phyloP scores from a whole-genome alignment of 495 filamentous ascomycete species.

The Polyplosphaeria fusca region DNA sequence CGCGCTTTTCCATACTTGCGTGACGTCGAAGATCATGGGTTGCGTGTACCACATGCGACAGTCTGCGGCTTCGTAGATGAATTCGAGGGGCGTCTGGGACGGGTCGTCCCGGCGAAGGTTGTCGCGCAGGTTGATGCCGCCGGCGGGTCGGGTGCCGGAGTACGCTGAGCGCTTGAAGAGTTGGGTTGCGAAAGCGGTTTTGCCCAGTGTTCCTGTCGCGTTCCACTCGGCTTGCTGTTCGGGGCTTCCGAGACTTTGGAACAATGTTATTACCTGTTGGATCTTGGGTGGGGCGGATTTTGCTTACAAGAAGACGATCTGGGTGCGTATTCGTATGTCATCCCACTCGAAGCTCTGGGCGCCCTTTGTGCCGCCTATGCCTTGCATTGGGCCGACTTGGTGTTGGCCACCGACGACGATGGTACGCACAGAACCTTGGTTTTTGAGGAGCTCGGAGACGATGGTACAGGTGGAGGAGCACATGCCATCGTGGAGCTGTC shows the following conservation, averaged over 20 bases:
- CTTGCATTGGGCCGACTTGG: slow-evolving; percentile 28
- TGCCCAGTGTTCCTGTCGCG: slow-evolving; percentile 22
- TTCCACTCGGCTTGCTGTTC: slow-evolving; percentile 22
- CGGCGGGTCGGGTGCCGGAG: neutral
- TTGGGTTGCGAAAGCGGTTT: slow-evolving; percentile 22
- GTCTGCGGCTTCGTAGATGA: slow-evolving; percentile 33
- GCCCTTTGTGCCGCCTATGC: slow-evolving; percentile 30
- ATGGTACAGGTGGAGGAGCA: slow-evolving; percentile 34
- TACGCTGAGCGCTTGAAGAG: slow-evolving; percentile 22
- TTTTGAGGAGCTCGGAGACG: slow-evolving; percentile 28
- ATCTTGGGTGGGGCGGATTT: too few species aligned
- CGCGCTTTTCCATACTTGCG: slow-evolving; percentile 27
- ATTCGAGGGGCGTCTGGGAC: slow-evolving; percentile 28
- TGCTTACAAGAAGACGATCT: slow-evolving; percentile 24
- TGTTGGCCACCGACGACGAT: slow-evolving; percentile 29
- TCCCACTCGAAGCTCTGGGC: slow-evolving; percentile 21
- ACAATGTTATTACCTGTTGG: too few species aligned
- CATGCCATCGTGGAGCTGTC: slow-evolving; percentile 24
- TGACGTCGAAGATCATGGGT: slow-evolving; percentile 20
- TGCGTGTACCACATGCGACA: slow-evolving; percentile 30
- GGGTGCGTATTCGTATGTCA: slow-evolving; percentile 8
- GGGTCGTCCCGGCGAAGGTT: slow-evolving; percentile 20
- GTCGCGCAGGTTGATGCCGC: slow-evolving; percentile 27
- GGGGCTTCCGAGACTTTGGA: slow-evolving; percentile 5
- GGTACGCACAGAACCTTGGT: slow-evolving; percentile 27